Percentiles rank a stretch among this genome's conserved stretches.
Evolutionary conservation across 2,329 filamentous ascomycete species (phyloP).

Genomic region (Fusarium dimerum): DNA sequence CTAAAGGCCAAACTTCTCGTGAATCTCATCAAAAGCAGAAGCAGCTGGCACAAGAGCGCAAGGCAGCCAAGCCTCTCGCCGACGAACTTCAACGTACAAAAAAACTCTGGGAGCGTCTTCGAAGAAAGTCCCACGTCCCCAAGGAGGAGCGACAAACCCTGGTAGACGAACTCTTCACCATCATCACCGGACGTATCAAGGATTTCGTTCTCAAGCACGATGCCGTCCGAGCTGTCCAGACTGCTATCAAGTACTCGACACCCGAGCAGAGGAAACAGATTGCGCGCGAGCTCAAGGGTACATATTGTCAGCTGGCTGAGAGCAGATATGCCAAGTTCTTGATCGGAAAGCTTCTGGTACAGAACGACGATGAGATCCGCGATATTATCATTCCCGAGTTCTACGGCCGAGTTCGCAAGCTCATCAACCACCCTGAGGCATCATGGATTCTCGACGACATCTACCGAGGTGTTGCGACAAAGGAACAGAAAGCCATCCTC

Average conservation of each 20-base stretch:
- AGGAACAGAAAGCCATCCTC: constrained; percentile 80
- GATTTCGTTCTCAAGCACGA: constrained; percentile 99
- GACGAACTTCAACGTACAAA: constrained; percentile 87
- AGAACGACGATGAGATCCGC: constrained; percentile 82
- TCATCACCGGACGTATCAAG: constrained; percentile 87
- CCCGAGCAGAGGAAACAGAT: constrained; percentile 83
- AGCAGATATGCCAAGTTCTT: constrained; percentile 97
- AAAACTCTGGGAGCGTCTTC: constrained; percentile 94
- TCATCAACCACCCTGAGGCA: constrained; percentile 95
- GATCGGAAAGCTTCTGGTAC: constrained; percentile 92
- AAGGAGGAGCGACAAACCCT: constrained; percentile 85
- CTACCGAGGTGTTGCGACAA: constrained; percentile 84
- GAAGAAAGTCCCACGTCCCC: constrained; percentile 90
- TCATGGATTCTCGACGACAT: constrained; percentile 98
- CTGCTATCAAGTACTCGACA: constrained; percentile 93
- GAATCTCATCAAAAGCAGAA: constrained; percentile 96
- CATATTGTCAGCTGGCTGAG: constrained; percentile 83
- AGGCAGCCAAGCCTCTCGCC: constrained; percentile 88
- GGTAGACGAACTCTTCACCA: constrained; percentile 84
- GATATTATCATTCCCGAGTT: constrained; percentile 92
- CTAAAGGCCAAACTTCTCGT: constrained; percentile 64
- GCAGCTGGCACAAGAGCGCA: constrained; percentile 82
- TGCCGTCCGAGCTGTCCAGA: constrained; percentile 93
- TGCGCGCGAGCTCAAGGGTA: constrained; percentile 80
- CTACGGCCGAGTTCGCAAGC: constrained; percentile 85